These are phyloP conservation scores for Sphaerulina populicola DNA, from an alignment of 2,329 filamentous ascomycete species.

Conservation along the genomic window DNA sequence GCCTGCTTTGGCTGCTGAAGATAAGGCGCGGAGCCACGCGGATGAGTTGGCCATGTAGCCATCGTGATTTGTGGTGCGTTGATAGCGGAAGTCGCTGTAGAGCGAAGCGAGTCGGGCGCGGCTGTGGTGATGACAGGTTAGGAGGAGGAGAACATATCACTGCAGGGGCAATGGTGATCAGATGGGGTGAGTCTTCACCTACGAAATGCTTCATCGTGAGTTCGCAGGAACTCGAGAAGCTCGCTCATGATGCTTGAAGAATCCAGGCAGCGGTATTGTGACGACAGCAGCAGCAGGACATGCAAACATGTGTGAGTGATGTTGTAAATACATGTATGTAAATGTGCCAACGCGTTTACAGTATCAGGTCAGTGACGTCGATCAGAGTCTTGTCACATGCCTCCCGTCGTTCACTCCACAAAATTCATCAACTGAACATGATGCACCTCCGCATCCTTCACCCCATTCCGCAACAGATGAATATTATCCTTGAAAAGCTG, in stretches of 20 bases:
- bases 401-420: no score
- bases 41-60: constrained; percentile 72
- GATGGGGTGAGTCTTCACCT: constrained; percentile 32
- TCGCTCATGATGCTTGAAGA: constrained; percentile 17
- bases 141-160: not conserved
- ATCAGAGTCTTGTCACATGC: no score
- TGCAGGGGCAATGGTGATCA: no score
- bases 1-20: constrained; percentile 59
- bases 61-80: constrained; percentile 70
- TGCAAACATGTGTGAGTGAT: not conserved
- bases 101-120: constrained; percentile 74
- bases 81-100: constrained; percentile 75
- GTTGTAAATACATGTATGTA: not conserved
- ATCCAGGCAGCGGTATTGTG: no score
- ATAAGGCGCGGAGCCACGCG: constrained; percentile 69
- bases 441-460: no score
- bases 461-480: no score
- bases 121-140: constrained; percentile 18
- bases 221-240: constrained; percentile 55
- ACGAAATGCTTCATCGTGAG: constrained; percentile 44
- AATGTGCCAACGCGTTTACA: no score
- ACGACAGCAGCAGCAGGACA: no score
- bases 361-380: no score
- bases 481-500: no score
- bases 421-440: no score